Conservation (phyloP, 352 stramenopile genomes). For the Phytophthora sojae region DNA sequence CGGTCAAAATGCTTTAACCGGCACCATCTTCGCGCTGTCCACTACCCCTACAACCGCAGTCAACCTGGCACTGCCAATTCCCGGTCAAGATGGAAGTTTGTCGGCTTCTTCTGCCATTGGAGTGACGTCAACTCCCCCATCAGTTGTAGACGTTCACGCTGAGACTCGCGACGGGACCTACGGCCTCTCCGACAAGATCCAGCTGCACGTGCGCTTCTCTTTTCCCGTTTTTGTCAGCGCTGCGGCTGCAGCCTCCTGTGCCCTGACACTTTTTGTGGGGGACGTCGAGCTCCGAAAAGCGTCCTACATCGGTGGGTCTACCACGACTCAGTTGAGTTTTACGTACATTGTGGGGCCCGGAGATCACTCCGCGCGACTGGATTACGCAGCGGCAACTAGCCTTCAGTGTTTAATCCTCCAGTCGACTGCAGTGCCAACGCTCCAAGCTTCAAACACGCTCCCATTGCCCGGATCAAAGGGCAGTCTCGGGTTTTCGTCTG, state of each 20-base stretch:
- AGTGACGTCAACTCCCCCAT: slow-evolving; percentile 51
- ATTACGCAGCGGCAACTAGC: slow-evolving; percentile 53
- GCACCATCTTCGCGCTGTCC: slow-evolving; percentile 50
- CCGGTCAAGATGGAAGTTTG: slow-evolving; percentile 47
- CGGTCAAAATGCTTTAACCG: slow-evolving; percentile 41
- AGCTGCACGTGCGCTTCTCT: slow-evolving; percentile 58
- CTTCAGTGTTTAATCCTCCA: slow-evolving; percentile 61
- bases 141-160: slow-evolving; percentile 39
- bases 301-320: slow-evolving; percentile 57
- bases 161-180: slow-evolving; percentile 57
- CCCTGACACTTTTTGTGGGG: slow-evolving; percentile 54
- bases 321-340: slow-evolving; percentile 59
- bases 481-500: slow-evolving; percentile 50
- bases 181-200: slow-evolving; percentile 45
- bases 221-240: slow-evolving; percentile 53
- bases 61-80: slow-evolving; percentile 41
- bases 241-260: slow-evolving; percentile 32
- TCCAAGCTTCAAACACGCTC: slow-evolving; percentile 50
- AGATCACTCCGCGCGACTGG: slow-evolving; percentile 57
- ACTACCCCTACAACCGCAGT: slow-evolving; percentile 48
- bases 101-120: slow-evolving; percentile 42
- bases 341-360: slow-evolving; percentile 54
- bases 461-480: slow-evolving; percentile 47
- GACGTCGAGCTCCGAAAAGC: slow-evolving; percentile 44
- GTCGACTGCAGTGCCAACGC: slow-evolving; percentile 49